Percentiles rank a stretch among this genome's conserved stretches.
These are phyloP conservation scores for Leishmania arabica DNA, from an alignment of 208 protist species.

Conservation along the genomic window DNA sequence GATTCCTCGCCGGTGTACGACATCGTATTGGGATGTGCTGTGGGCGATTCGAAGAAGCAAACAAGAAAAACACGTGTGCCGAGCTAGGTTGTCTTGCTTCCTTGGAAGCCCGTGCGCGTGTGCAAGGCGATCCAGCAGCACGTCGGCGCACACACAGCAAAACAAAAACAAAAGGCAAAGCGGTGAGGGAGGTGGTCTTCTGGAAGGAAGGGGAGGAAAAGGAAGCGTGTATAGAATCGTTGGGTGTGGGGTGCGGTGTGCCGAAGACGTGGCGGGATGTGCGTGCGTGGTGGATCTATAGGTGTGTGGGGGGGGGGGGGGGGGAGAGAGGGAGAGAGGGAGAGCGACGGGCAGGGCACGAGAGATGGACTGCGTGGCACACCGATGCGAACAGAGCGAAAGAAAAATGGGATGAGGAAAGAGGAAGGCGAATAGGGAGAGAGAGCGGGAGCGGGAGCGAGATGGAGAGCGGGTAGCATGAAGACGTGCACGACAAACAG, in stretches of 20 bases:
- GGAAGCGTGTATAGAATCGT: not conserved
- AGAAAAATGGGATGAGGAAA: not conserved
- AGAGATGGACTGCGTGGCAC: not conserved
- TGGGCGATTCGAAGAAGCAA: not conserved
- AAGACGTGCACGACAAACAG: not conserved
- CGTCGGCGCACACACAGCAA: not conserved
- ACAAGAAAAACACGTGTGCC: not conserved
- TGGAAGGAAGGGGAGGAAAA: not conserved
- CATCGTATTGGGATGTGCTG: conserved; percentile 36
- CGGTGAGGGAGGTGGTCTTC: not conserved
- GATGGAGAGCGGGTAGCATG: not conserved
- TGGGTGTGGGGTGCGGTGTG: not conserved
- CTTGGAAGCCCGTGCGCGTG: not conserved
- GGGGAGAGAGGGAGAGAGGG: no score
- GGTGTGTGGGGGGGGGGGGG: not conserved
- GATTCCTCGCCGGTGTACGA: conserved; percentile 68
- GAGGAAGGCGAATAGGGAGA: not conserved
- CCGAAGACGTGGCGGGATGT: not conserved
- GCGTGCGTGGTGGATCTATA: not conserved
- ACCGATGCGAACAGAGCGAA: not conserved
- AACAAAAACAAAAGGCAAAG: no score
- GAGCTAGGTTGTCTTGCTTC: not conserved
- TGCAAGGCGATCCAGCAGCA: not conserved
- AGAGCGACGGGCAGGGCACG: not conserved
- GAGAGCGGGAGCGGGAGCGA: not conserved